Conservation (phyloP, 331 rosid genomes). For the Telfairia occidentalis region DNA sequence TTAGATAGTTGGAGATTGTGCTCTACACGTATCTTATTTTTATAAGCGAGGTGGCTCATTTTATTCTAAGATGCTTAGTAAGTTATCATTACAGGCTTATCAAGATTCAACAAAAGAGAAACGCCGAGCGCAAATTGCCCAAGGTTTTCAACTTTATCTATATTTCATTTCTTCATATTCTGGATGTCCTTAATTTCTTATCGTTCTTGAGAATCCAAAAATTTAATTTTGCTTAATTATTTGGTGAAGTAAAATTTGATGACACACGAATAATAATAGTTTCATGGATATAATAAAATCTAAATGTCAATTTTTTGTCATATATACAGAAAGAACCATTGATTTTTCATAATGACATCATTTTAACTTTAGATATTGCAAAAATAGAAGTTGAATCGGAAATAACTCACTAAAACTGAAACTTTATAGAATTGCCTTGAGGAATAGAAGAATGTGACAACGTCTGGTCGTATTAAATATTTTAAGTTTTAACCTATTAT, state of each 20-base stretch:
- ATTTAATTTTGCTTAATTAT: neutral
- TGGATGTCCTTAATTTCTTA: neutral
- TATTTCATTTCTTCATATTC: neutral
- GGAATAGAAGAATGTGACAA: neutral
- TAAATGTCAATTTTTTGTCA: neutral
- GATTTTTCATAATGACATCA: neutral
- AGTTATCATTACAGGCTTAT: constrained; percentile 55
- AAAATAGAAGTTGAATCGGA: neutral
- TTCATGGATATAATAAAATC: neutral
- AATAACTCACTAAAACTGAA: neutral
- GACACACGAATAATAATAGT: neutral
- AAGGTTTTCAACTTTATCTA: constrained; percentile 41
- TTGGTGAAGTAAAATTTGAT: neutral
- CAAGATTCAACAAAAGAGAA: constrained; percentile 94
- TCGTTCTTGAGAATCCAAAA: neutral
- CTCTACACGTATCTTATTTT: too few species aligned
- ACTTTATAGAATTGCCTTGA: neutral
- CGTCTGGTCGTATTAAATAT: neutral
- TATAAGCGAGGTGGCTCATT: neutral
- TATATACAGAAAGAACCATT: neutral
- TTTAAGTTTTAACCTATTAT: neutral
- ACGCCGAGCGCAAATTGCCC: constrained; percentile 83
- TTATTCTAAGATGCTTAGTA: constrained; percentile 1
- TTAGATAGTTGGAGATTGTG: neutral
- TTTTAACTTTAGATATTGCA: neutral